These are phyloP conservation scores for Zalaria obscura DNA, from an alignment of 2,329 filamentous ascomycete genomes.

Conservation along the genomic window DNA sequence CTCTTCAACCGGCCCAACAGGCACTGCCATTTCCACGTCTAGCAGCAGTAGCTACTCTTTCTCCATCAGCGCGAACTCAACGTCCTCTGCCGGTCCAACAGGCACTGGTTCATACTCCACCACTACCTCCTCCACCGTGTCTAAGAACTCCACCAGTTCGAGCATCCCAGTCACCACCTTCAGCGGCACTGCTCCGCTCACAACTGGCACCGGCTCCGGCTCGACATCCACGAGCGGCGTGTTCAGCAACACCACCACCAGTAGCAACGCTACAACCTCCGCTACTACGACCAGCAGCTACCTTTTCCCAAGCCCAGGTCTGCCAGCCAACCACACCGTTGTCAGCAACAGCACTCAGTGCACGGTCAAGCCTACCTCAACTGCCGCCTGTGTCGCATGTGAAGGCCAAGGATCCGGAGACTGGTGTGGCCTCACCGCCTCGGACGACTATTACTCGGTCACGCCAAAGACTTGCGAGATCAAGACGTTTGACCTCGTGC, in stretches of 20 bases:
- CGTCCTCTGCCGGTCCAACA: not conserved
- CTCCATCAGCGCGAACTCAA: slow-evolving; percentile 2
- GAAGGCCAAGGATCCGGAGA: slow-evolving; percentile 5
- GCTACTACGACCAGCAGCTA: not conserved
- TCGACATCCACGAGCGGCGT: not conserved
- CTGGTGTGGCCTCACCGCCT: slow-evolving; percentile 2
- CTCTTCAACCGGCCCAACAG: slow-evolving; percentile 1
- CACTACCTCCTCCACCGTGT: not conserved
- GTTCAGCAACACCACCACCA: slow-evolving; percentile 2
- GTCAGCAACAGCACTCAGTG: slow-evolving; percentile 4
- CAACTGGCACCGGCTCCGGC: not conserved
- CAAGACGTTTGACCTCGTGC: not conserved
- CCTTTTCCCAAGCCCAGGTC: slow-evolving; percentile 2
- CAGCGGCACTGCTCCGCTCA: slow-evolving; percentile 1
- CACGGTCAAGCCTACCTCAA: slow-evolving; percentile 2
- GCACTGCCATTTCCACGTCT: not conserved
- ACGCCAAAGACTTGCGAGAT: slow-evolving; percentile 4
- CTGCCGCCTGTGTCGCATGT: slow-evolving; percentile 3
- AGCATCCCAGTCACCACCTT: slow-evolving; percentile 1
- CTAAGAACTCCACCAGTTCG: not conserved
- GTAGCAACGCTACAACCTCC: slow-evolving; percentile 3
- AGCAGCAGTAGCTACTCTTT: not conserved
- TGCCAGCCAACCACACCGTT: slow-evolving; percentile 2
- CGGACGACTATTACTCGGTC: slow-evolving; percentile 2
- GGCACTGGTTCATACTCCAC: not conserved